Evolutionary conservation across 352 stramenopile species (phyloP).

Genomic region (Globisporangium camurandrum): DNA sequence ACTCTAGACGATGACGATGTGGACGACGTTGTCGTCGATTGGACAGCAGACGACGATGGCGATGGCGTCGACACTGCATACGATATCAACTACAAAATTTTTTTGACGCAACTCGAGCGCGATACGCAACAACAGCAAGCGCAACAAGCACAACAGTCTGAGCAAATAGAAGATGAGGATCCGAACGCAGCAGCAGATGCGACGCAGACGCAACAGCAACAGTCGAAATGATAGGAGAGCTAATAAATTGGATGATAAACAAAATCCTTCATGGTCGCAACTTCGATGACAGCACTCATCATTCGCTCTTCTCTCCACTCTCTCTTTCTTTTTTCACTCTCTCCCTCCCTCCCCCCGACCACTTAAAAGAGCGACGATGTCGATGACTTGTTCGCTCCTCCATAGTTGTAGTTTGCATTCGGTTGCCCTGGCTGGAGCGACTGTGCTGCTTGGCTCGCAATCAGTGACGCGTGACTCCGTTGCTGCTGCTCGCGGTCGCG

Average conservation of each 20-base stretch:
- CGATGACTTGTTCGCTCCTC: slow-evolving; percentile 1
- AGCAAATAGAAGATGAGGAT: slow-evolving; percentile 12
- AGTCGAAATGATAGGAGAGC: slow-evolving; percentile 1
- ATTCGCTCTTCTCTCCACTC: no score
- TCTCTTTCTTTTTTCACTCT: neutral
- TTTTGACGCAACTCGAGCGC: slow-evolving; percentile 39
- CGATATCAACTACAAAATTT: slow-evolving; percentile 70
- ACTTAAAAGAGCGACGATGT: slow-evolving; percentile 10
- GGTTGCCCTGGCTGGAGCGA: slow-evolving; percentile 21
- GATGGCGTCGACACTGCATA: slow-evolving; percentile 42
- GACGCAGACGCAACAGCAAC: slow-evolving; percentile 1
- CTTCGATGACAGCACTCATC: no score
- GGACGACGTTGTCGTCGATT: neutral
- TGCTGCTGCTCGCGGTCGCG: slow-evolving; percentile 57
- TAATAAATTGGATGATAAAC: no score
- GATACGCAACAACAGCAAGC: slow-evolving; percentile 14
- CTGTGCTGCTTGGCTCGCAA: slow-evolving; percentile 52
- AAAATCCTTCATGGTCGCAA: no score
- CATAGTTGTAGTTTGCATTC: slow-evolving; percentile 12
- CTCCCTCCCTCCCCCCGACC: no score
- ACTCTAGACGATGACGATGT: neutral
- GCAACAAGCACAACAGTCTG: slow-evolving; percentile 4
- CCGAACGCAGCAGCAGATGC: slow-evolving; percentile 7
- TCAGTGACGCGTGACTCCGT: slow-evolving; percentile 54
- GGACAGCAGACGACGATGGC: slow-evolving; percentile 13